Percentiles rank a stretch among this genome's conserved stretches.
Conservation (phyloP, 345 rosid genomes). For the Rhizophora mangle region DNA sequence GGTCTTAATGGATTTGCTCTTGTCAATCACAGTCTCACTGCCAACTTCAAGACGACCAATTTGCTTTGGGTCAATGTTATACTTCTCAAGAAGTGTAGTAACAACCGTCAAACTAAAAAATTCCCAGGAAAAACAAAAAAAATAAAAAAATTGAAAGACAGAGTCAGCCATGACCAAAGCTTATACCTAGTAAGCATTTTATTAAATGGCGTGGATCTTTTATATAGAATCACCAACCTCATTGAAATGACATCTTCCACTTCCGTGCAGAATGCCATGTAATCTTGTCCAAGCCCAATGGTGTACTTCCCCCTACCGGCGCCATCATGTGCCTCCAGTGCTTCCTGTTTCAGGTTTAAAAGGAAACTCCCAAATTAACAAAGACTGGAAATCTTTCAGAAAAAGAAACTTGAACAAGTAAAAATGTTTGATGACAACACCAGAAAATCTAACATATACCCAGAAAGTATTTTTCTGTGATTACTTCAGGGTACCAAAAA, state of each 20-base stretch:
- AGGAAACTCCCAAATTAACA: conserved; percentile 8
- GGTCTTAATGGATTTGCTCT: conserved; percentile 98
- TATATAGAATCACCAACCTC: conserved; percentile 49
- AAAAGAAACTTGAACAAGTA: too few species aligned
- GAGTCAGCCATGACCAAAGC: conserved; percentile 4
- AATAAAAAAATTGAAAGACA: not conserved
- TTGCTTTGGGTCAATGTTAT: conserved; percentile 82
- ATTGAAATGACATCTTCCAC: conserved; percentile 99
- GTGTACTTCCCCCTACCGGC: conserved; percentile 98
- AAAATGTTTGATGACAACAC: too few species aligned
- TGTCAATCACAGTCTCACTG: conserved; percentile 98
- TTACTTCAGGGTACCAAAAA: not conserved
- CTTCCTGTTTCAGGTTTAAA: conserved; percentile 50
- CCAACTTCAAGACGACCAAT: conserved; percentile 99
- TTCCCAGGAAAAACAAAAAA: not conserved
- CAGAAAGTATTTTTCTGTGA: not conserved
- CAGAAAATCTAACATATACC: not conserved
- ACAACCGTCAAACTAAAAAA: conserved; percentile 79
- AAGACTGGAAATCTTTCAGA: not conserved
- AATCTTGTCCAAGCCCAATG: conserved; percentile 97
- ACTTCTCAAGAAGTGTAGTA: conserved; percentile 84
- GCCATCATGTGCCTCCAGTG: conserved; percentile 94
- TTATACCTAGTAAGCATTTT: not conserved
- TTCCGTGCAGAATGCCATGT: conserved; percentile 94
- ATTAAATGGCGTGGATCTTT: not conserved